Conservation (phyloP, 148 eudicot genomes). For the Polygonum maritimum region DNA sequence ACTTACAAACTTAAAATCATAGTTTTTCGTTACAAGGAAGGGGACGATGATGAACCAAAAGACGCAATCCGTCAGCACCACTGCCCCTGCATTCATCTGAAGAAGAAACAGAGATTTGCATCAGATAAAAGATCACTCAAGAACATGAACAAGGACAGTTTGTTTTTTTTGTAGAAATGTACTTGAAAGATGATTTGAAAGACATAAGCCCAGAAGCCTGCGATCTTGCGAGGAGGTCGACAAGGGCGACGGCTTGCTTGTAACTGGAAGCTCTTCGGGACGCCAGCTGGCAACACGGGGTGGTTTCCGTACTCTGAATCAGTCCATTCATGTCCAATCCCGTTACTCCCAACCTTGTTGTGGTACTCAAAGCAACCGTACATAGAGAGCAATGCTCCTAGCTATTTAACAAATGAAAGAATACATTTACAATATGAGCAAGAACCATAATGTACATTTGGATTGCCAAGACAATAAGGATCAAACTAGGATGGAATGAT, state of each 20-base stretch:
- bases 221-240: constrained; percentile 30
- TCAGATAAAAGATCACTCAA: constrained; percentile 7
- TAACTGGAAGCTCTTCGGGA: constrained; percentile 14
- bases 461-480: no score
- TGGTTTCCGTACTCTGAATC: constrained; percentile 44
- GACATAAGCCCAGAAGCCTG: constrained; percentile 74
- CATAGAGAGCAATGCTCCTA: constrained; percentile 70
- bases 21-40: constrained; percentile 52
- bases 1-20: constrained; percentile 69
- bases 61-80: constrained; percentile 71
- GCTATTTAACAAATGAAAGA: constrained; percentile 23
- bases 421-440: neutral
- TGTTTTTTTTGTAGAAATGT: neutral
- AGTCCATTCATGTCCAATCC: constrained; percentile 24
- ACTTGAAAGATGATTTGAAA: constrained; percentile 86
- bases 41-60: constrained; percentile 82
- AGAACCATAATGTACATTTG: neutral
- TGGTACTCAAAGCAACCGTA: constrained; percentile 63
- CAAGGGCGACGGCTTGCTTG: constrained; percentile 17
- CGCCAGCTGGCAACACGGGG: constrained; percentile 12
- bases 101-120: neutral
- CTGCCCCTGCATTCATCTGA: constrained; percentile 94
- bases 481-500: neutral
- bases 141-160: neutral
- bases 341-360: constrained; percentile 30